phyloP scores from a whole-genome alignment of 768 basidiomycete genomes.

The Kwoniella mangroviensis region DNA sequence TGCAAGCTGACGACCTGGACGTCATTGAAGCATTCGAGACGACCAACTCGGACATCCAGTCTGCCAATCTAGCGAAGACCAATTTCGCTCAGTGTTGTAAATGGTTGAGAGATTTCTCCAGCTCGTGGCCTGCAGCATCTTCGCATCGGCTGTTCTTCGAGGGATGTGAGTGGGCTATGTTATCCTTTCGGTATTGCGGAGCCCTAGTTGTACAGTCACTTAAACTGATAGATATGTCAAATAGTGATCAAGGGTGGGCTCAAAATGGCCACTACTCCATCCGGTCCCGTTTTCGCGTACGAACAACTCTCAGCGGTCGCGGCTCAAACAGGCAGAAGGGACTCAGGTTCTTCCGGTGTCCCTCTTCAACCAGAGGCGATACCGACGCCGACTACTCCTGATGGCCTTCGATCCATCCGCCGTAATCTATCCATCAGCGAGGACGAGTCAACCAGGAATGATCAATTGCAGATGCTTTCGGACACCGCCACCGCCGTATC shows the following conservation, averaged over 20 bases:
- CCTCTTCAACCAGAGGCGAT: neutral
- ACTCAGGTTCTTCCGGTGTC: too few relatives aligned
- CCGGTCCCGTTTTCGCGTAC: neutral
- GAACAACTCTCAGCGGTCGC: too few relatives aligned
- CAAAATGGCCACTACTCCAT: conserved; percentile 11
- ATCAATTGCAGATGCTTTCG: neutral
- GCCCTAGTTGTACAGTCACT: too few relatives aligned
- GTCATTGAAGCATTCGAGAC: conserved; percentile 37
- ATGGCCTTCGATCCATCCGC: conserved; percentile 15
- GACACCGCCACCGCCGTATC: neutral
- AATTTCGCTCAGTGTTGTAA: conserved; percentile 49
- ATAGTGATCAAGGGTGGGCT: conserved; percentile 40
- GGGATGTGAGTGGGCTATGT: conserved; percentile 32
- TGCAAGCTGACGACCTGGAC: too few relatives aligned
- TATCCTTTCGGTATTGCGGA: neutral
- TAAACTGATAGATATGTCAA: neutral
- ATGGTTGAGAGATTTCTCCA: conserved; percentile 42
- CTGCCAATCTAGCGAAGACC: conserved; percentile 35
- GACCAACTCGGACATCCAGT: conserved; percentile 24
- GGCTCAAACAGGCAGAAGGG: too few relatives aligned
- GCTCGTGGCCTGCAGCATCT: conserved; percentile 47
- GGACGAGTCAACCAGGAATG: neutral
- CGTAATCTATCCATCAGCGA: conserved; percentile 23
- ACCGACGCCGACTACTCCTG: conserved; percentile 9
- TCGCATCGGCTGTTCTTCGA: conserved; percentile 49